Percentiles rank a stretch among this genome's conserved stretches.
Evolutionary conservation across 352 stramenopile species (phyloP).

Genomic region (Phytophthora pluvialis): DNA sequence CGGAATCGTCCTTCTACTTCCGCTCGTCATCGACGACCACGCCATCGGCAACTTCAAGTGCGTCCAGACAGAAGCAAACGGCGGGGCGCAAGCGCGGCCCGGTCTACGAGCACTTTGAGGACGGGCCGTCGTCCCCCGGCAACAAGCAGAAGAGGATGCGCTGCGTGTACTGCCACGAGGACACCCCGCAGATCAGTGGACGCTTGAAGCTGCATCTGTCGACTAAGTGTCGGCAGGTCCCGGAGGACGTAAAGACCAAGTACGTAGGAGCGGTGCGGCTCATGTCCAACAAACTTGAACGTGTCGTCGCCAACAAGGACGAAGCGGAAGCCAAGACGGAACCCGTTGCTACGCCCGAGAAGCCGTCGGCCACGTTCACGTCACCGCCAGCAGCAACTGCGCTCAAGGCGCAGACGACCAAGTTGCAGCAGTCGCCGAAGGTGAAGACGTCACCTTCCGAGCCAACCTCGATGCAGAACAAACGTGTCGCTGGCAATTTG

Average conservation of each 20-base stretch:
- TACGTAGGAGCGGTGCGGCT: constrained; percentile 8
- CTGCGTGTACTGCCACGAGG: constrained; percentile 37
- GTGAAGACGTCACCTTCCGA: background rate
- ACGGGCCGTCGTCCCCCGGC: constrained; percentile 16
- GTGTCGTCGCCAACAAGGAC: background rate
- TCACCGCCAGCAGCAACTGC: background rate
- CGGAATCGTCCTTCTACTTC: too few relatives aligned
- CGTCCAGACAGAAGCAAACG: constrained; percentile 8
- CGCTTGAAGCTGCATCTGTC: constrained; percentile 40
- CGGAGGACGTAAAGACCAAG: constrained; percentile 25
- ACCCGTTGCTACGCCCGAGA: background rate
- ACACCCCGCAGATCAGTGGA: constrained; percentile 39
- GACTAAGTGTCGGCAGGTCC: constrained; percentile 22
- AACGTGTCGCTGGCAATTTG: constrained; percentile 10
- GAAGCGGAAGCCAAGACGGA: constrained; percentile 1
- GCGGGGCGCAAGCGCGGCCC: constrained; percentile 43
- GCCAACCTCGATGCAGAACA: background rate
- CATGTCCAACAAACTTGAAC: background rate
- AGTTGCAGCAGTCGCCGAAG: background rate
- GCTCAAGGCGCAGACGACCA: constrained; percentile 3
- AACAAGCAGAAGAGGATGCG: constrained; percentile 38
- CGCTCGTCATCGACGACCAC: background rate
- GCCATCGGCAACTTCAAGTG: constrained; percentile 22
- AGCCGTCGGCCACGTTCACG: constrained; percentile 1
- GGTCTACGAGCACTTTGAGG: constrained; percentile 45